Evolutionary conservation across 495 filamentous ascomycete genomes (phyloP), one percentile per base, ranked within the genome.

Genomic region (Hypoxylon fuscum): DNA sequence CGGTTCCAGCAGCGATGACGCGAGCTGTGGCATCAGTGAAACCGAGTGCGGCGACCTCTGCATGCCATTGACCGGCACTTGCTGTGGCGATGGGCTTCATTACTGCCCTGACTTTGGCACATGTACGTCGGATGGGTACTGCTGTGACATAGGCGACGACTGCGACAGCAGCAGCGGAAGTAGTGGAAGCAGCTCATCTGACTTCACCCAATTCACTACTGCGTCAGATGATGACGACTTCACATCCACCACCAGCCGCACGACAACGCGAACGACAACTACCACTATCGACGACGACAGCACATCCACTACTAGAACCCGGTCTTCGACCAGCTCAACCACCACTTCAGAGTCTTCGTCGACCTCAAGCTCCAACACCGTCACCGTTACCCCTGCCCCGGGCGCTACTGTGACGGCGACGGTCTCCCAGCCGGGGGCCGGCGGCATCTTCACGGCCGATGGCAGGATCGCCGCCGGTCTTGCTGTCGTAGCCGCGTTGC

Each of bases 61-160:
- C 43, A 70, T 70, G 59, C 63, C 68, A 9, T 20, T 55, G 8
- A 44, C 51, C 14, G 63, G 68, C 10, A 70, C 68, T 10, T 70
- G 63, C 51, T 70, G 63, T 31, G 1, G 14, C 11, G 59, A 62
- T 27, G 47, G 31, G 11, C 25, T 56, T 3, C 52, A 64, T 12
- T 70, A 64, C 42, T 64, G 59, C 34, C 63, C 63, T 5, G 48
- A 70, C 29, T 64, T 67, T 12, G 63, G 67, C 17, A 69, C 53
- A 2, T 70, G 68, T 43, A 67, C 52, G 27, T 12, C 3, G 21
- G 68, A 64, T 18, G 68, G 64, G 9, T 45, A 48, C 10, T 70
- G 68, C 51, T 70, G 64, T 43, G 45, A 67, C 14, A n/a, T 59
- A 4, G 64, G 59, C 7, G 55, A 59, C 9, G 55, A 67, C 22